Evolutionary conservation across 495 filamentous ascomycete species (phyloP), one percentile per base, ranked within the genome.

Genomic region (Penicillium riverlandense): DNA sequence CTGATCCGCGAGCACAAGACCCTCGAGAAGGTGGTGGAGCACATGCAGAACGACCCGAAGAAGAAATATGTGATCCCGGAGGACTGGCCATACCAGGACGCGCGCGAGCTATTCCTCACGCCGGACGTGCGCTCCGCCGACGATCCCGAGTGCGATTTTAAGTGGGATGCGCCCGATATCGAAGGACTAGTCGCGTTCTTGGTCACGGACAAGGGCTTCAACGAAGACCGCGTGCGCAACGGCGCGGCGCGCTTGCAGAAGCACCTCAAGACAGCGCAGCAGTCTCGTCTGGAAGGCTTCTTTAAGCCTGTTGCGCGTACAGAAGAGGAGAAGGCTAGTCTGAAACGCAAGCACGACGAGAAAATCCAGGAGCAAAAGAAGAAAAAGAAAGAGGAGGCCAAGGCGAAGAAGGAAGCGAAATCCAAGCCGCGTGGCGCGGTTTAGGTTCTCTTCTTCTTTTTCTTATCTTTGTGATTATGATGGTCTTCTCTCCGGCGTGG

Each of bases 251-350:
- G 86, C 31, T 69, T 99, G 34, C 73, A 80, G 57, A 99, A 97
- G 73, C 90, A 86, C 45, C 66, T 94, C 42, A 96, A 96, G 74
- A 81, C 73, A 22, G 80, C 81, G 11, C 92, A 96, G 62, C 92
- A 99, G 62, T 80, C 85, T 4, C 79, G 92, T 27, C 66, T 99
- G n/a, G 89, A 95, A 57, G 91, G 95, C 11, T 99, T 99, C 70
- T 99, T 99, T 77, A 95, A 95, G 67, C 82, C 88, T 10, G 63
- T 95, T n/a, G 85, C 86, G 37, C 90, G 86, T 69, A 88, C 89
- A 3, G 84, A 88, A 10, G 83, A 83, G 42, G 83, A 97, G 68
- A 83, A 90, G 54, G 81, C 80, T 41, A 78, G 49, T 35, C 67
- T 95, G 55, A 96, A 98, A 78, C 77, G 92, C 57, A 98, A 96